A percentile compares a stretch with the other conserved stretches of the same genome.
Conservation (phyloP, 169 alveolate genomes). For the Babesia ovata region DNA sequence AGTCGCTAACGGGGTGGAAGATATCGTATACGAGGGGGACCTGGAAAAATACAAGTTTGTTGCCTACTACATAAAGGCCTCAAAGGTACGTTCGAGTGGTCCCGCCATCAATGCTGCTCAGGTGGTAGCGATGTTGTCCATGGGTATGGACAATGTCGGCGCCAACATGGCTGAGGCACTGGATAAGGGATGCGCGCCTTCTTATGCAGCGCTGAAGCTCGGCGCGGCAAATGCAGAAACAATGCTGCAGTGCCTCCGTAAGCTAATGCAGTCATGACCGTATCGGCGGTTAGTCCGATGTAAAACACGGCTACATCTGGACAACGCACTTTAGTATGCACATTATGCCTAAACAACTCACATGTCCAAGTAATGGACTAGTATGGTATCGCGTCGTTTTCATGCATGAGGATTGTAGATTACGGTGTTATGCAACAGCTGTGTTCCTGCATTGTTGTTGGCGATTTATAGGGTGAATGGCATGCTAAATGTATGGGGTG, state of each 20-base stretch:
- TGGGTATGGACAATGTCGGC: conserved; percentile 68
- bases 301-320: neutral
- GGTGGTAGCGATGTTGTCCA: conserved; percentile 58
- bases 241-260: conserved; percentile 59
- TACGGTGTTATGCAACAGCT: too few species aligned
- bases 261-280: conserved; percentile 5
- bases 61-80: conserved; percentile 73
- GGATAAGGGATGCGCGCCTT: conserved; percentile 59
- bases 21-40: conserved; percentile 76
- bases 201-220: conserved; percentile 59
- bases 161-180: conserved; percentile 63
- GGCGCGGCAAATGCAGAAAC: conserved; percentile 64
- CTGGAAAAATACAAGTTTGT: conserved; percentile 71
- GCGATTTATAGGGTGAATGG: too few species aligned
- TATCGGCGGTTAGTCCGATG: neutral
- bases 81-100: conserved; percentile 46
- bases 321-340: too few species aligned
- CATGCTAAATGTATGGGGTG: too few species aligned
- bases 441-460: too few species aligned
- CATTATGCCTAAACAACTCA: too few species aligned
- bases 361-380: too few species aligned
- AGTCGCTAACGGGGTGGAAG: conserved; percentile 67
- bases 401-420: too few species aligned
- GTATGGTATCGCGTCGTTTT: too few species aligned
- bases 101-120: neutral